Evolutionary conservation across 2,329 filamentous ascomycete species (phyloP).

Genomic region (Fusarium austroafricanum): DNA sequence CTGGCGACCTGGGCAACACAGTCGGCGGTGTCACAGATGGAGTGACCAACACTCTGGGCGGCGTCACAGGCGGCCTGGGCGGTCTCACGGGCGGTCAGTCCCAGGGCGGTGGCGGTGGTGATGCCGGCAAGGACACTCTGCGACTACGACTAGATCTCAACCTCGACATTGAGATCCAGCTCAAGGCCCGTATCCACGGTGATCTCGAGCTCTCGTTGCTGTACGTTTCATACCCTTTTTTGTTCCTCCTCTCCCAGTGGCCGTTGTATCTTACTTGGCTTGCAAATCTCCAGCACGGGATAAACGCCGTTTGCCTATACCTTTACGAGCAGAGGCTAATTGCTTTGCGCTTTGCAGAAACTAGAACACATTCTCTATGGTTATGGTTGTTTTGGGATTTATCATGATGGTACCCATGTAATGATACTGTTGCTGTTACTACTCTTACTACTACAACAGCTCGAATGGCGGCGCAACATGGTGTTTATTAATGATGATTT

Average conservation of each 20-base stretch:
- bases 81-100: constrained; percentile 53
- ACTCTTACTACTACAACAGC: not conserved
- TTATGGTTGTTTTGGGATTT: not conserved
- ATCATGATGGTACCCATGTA: constrained; percentile 38
- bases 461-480: constrained; percentile 34
- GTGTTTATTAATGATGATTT: constrained; percentile 28
- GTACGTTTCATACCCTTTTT: constrained; percentile 55
- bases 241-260: constrained; percentile 3
- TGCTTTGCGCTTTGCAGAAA: constrained; percentile 36
- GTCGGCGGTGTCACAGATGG: constrained; percentile 56
- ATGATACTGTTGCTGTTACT: constrained; percentile 21
- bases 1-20: constrained; percentile 51
- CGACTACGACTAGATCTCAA: constrained; percentile 82
- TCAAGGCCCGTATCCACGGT: constrained; percentile 87
- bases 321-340: constrained; percentile 43
- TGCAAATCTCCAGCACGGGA: constrained; percentile 45
- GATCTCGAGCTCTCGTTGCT: constrained; percentile 81
- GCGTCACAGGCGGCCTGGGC: constrained; percentile 53
- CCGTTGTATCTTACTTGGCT: constrained; percentile 45
- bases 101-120: constrained; percentile 48
- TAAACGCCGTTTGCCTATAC: constrained; percentile 23
- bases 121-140: constrained; percentile 69
- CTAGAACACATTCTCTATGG: constrained; percentile 19
- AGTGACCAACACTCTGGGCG: constrained; percentile 56
- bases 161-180: constrained; percentile 84